Conservation (phyloP, 192 early-diverging fungal species). For the Diversispora epigaea region DNA sequence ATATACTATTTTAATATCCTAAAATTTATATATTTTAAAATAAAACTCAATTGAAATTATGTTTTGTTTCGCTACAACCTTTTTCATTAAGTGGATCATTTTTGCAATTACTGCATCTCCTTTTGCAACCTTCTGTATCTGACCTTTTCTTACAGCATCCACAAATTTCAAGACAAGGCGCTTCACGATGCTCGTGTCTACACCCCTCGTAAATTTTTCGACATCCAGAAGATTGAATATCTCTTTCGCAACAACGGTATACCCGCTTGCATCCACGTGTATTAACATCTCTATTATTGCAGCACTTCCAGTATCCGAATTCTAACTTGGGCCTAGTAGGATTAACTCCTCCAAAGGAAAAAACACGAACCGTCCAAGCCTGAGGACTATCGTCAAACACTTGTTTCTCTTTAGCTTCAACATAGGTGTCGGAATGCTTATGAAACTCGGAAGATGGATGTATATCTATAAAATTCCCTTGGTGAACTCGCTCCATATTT, state of each 20-base stretch:
- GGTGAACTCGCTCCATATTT: background rate
- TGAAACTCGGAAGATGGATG: background rate
- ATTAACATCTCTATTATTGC: background rate
- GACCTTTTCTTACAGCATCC: background rate
- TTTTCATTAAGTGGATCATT: background rate
- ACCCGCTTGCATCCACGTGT: background rate
- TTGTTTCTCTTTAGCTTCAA: background rate
- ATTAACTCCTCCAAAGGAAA: constrained; percentile 1
- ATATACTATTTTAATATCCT: too few species aligned
- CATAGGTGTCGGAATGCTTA: background rate
- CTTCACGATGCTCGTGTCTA: background rate
- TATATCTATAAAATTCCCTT: background rate
- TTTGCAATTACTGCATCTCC: constrained; percentile 11
- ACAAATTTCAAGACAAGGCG: constrained; percentile 1
- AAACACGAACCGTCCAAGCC: constrained; percentile 3
- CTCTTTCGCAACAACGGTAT: constrained; percentile 1
- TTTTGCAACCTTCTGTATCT: background rate
- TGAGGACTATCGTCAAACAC: constrained; percentile 2
- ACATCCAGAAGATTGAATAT: background rate
- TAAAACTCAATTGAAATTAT: background rate
- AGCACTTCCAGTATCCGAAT: background rate
- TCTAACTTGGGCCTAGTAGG: background rate
- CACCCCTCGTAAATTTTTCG: background rate
- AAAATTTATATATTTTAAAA: too few species aligned
- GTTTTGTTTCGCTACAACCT: background rate